Percentiles rank a stretch among this genome's conserved stretches.
phyloP scores from a whole-genome alignment of 1,284 basidiomycete genomes.

The Ustilago loliicola region DNA sequence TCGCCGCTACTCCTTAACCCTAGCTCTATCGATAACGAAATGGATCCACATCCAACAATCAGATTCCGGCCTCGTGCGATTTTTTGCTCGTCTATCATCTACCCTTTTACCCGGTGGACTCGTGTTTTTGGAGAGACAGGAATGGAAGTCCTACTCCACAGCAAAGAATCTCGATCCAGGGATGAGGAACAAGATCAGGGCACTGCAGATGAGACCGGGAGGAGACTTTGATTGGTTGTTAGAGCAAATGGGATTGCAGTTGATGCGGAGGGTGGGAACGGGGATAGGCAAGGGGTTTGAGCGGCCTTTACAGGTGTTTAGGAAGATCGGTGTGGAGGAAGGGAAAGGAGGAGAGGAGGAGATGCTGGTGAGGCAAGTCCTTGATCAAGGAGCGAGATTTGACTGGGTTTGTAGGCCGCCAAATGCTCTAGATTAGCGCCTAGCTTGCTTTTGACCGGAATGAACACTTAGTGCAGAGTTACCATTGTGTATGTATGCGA shows the following conservation, averaged over 20 bases:
- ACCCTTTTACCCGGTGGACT: constrained; percentile 19
- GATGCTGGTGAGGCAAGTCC: not conserved
- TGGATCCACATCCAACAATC: constrained; percentile 52
- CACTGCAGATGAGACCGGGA: constrained; percentile 29
- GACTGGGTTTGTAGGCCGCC: constrained; percentile 24
- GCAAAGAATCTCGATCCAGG: constrained; percentile 18
- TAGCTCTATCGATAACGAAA: constrained; percentile 50
- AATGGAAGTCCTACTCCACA: constrained; percentile 41
- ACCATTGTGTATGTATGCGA: too few species aligned
- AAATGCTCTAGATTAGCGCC: not conserved
- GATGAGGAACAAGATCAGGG: constrained; percentile 28
- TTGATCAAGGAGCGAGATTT: not conserved
- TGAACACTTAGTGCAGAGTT: too few species aligned
- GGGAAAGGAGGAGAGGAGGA: not conserved
- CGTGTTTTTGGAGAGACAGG: constrained; percentile 37
- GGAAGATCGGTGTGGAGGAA: not conserved
- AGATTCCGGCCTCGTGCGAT: constrained; percentile 24
- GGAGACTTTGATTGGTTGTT: constrained; percentile 46
- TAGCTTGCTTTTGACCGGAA: too few species aligned
- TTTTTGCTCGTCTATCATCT: constrained; percentile 29
- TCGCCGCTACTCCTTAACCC: constrained; percentile 15
- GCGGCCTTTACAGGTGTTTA: constrained; percentile 34
- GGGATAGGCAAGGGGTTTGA: constrained; percentile 28
- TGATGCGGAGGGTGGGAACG: constrained; percentile 12
- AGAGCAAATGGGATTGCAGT: constrained; percentile 14